Conservation (phyloP, 495 filamentous ascomycete species). For the Trichocladium antarcticum region DNA sequence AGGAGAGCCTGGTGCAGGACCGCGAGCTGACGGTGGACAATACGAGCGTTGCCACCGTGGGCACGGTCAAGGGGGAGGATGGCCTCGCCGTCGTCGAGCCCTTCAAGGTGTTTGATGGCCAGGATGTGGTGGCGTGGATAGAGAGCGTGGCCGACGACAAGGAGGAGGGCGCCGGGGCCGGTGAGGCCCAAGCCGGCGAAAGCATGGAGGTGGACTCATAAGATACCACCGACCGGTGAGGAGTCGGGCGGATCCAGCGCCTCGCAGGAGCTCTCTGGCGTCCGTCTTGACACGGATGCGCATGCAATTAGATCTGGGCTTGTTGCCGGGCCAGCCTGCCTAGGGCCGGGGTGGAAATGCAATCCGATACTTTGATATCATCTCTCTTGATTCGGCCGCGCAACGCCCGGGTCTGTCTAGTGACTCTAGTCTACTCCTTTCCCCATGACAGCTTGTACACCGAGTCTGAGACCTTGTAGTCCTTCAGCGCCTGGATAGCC, state of each 20-base stretch:
- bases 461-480: constrained; percentile 64
- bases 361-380: not conserved
- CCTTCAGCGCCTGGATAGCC: constrained; percentile 54
- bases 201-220: constrained; percentile 71
- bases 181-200: constrained; percentile 43
- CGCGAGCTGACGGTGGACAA: constrained; percentile 96
- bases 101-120: constrained; percentile 88
- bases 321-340: not conserved
- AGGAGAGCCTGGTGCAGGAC: constrained; percentile 92
- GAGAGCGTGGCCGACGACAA: constrained; percentile 52
- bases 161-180: constrained; percentile 39
- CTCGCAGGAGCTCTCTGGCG: too few species aligned
- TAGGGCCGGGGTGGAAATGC: not conserved
- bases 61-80: constrained; percentile 39
- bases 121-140: constrained; percentile 68
- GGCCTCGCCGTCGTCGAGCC: constrained; percentile 51
- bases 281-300: too few species aligned
- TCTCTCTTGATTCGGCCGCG: too few species aligned
- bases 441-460: constrained; percentile 76
- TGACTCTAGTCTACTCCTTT: constrained; percentile 42
- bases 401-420: too few species aligned
- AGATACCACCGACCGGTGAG: too few species aligned
- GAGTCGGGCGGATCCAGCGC: too few species aligned
- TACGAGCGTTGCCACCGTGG: constrained; percentile 79
- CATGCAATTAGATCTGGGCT: too few species aligned